phyloP scores from a whole-genome alignment of 225 moss, liverwort and hornwort species.

The Pseudoscleropodium purum region DNA sequence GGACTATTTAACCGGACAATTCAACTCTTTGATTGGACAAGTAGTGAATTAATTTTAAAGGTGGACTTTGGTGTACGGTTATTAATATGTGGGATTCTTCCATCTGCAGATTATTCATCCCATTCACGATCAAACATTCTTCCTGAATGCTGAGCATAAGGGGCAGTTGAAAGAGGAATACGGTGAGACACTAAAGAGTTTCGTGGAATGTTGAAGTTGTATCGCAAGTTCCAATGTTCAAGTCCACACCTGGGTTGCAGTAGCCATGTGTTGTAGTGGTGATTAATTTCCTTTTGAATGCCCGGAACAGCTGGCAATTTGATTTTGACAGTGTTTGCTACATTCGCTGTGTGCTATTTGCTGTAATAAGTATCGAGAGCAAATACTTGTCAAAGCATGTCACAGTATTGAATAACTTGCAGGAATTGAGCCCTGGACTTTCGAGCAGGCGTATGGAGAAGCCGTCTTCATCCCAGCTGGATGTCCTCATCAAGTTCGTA shows the following conservation, averaged over 20 bases:
- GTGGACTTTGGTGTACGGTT: not conserved
- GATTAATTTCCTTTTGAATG: not conserved
- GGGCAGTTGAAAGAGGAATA: constrained; percentile 42
- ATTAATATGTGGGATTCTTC: not conserved
- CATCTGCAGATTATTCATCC: constrained; percentile 42
- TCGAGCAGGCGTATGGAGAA: constrained; percentile 92
- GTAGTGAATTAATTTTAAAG: not conserved
- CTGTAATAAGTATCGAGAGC: not conserved
- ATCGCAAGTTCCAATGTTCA: not conserved
- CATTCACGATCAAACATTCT: constrained; percentile 57
- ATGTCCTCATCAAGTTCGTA: constrained; percentile 99
- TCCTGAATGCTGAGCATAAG: constrained; percentile 39
- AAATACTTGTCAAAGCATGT: not conserved
- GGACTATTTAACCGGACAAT: not conserved
- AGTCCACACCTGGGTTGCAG: not conserved
- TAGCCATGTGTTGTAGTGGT: not conserved
- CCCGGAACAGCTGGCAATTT: not conserved
- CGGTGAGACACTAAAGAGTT: constrained; percentile 13
- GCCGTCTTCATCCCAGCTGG: constrained; percentile 98
- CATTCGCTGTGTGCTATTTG: not conserved
- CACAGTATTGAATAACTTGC: not conserved
- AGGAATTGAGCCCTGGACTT: constrained; percentile 95
- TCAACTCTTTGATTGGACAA: not conserved
- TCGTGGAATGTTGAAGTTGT: not conserved
- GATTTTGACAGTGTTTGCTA: not conserved